Percentiles rank a stretch among this genome's conserved stretches.
These are phyloP conservation scores for Talaromyces trachyspermus DNA, from an alignment of 495 filamentous ascomycete species.

Conservation along the genomic window DNA sequence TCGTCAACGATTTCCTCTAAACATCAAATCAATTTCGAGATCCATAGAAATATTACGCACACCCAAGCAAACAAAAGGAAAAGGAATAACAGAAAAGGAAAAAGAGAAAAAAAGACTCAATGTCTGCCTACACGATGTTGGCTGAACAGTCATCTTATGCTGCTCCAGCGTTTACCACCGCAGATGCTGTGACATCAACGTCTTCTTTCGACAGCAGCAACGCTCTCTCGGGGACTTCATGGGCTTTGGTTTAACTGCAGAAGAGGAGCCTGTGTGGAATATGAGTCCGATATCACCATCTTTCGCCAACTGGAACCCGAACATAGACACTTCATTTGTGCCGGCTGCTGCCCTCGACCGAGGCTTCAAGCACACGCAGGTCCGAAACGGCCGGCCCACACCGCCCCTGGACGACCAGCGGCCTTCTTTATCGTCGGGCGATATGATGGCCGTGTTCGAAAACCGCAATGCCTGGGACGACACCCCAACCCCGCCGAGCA, in stretches of 20 bases:
- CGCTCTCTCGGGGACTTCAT: conserved; percentile 23
- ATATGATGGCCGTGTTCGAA: conserved; percentile 14
- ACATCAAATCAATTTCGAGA: background rate
- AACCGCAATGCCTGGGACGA: conserved; percentile 9
- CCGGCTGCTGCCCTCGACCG: conserved; percentile 19
- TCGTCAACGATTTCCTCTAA: conserved; percentile 3
- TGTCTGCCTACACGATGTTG: conserved; percentile 15
- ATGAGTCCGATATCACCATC: conserved; percentile 24
- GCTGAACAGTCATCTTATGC: conserved; percentile 11
- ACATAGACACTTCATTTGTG: conserved; percentile 18
- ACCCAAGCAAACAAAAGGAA: background rate
- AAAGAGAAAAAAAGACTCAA: conserved; percentile 11
- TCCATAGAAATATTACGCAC: background rate
- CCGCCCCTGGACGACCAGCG: conserved; percentile 26
- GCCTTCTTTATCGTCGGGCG: no score
- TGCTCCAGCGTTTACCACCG: conserved; percentile 14
- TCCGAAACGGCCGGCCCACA: conserved; percentile 38
- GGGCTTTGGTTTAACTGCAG: conserved; percentile 18
- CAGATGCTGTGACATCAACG: conserved; percentile 9
- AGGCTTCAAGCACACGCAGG: conserved; percentile 29
- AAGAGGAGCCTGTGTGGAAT: conserved; percentile 30
- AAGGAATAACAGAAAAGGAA: conserved; percentile 2
- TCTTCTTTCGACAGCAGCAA: conserved; percentile 3
- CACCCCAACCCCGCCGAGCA: conserved; percentile 4
- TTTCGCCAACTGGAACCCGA: conserved; percentile 18